Evolutionary conservation across 2,329 filamentous ascomycete genomes (phyloP).

Genomic region (Fusarium sp.): DNA sequence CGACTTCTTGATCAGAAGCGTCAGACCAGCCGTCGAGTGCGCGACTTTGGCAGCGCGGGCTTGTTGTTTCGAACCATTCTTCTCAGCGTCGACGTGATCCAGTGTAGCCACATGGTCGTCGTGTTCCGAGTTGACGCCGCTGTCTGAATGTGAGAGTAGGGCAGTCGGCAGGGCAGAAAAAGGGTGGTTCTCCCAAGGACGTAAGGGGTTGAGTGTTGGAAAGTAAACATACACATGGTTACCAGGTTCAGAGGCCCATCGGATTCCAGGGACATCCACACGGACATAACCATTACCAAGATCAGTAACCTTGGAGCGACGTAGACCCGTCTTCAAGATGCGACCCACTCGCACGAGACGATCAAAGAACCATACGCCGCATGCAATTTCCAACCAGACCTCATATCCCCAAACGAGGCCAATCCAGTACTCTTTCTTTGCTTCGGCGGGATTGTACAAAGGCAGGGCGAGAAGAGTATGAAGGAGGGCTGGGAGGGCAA

Average conservation of each 20-base stretch:
- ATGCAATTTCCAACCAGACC: constrained; percentile 52
- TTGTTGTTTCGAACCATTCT: background rate
- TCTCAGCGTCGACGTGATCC: background rate
- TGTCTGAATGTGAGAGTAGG: background rate
- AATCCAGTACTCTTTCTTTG: constrained; percentile 50
- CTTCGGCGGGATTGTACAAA: constrained; percentile 47
- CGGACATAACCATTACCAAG: constrained; percentile 50
- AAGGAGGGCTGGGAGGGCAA: constrained; percentile 56
- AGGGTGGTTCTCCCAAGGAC: constrained; percentile 66
- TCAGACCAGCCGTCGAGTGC: background rate
- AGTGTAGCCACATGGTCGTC: background rate
- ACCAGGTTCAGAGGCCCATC: constrained; percentile 43
- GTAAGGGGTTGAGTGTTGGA: constrained; percentile 53
- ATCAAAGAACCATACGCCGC: constrained; percentile 54
- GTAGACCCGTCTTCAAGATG: constrained; percentile 52
- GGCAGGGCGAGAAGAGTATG: constrained; percentile 56
- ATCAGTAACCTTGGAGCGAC: constrained; percentile 52
- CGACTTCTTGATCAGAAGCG: background rate
- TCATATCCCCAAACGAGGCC: constrained; percentile 49
- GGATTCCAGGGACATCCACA: constrained; percentile 55
- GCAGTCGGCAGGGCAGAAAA: constrained; percentile 56
- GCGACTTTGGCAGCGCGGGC: too few species aligned
- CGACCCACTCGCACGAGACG: constrained; percentile 55
- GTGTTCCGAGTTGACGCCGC: background rate
- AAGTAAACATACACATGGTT: constrained; percentile 62